Conservation (phyloP, 371 early-diverging fungal species). For the Rhizopus sp. region DNA sequence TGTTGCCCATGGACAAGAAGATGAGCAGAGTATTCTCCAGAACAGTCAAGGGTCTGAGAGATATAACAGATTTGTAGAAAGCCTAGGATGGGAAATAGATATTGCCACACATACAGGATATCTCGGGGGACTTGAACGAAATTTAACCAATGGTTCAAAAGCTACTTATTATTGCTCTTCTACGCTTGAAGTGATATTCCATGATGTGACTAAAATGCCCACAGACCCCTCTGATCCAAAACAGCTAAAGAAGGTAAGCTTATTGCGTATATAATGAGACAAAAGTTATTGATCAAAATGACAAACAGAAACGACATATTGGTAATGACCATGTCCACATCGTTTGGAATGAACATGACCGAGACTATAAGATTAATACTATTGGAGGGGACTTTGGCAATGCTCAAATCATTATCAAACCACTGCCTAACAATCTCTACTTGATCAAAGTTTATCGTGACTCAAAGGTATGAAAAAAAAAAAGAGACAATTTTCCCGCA, state of each 20-base stretch:
- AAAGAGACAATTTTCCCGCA: neutral
- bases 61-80: slow-evolving; percentile 82
- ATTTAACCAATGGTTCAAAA: slow-evolving; percentile 73
- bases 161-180: slow-evolving; percentile 86
- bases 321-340: slow-evolving; percentile 98
- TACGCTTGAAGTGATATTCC: slow-evolving; percentile 87
- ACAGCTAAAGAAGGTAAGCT: slow-evolving; percentile 81
- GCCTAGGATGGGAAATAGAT: slow-evolving; percentile 86
- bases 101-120: slow-evolving; percentile 85
- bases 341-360: slow-evolving; percentile 92
- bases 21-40: slow-evolving; percentile 79
- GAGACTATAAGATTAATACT: slow-evolving; percentile 82
- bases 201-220: slow-evolving; percentile 92
- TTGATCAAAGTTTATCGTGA: slow-evolving; percentile 80
- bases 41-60: slow-evolving; percentile 68
- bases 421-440: slow-evolving; percentile 70
- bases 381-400: slow-evolving; percentile 98
- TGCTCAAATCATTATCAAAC: slow-evolving; percentile 88
- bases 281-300: neutral
- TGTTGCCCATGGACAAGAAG: slow-evolving; percentile 90
- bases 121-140: slow-evolving; percentile 84
- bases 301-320: slow-evolving; percentile 90
- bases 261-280: slow-evolving; percentile 1
- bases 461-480: slow-evolving; percentile 47
- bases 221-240: slow-evolving; percentile 76